Conservation (phyloP, 2,329 filamentous ascomycete species). For the Fusarium phyllophilum region DNA sequence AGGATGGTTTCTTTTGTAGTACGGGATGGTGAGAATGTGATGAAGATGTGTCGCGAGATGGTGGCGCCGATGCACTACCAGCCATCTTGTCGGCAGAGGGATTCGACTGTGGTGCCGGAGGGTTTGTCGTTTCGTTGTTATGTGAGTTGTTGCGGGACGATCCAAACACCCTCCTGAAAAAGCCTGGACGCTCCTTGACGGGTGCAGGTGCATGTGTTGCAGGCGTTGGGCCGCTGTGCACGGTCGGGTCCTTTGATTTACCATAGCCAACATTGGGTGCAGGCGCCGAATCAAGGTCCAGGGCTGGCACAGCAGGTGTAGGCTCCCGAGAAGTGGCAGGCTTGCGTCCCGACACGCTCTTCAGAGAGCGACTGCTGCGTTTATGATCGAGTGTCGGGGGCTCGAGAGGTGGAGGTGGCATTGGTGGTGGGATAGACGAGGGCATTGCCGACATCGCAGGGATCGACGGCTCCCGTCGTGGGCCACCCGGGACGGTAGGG, state of each 20-base stretch:
- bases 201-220: conserved; percentile 57
- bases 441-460: conserved; percentile 51
- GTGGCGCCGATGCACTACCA: conserved; percentile 60
- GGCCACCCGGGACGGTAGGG: conserved; percentile 83
- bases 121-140: conserved; percentile 38
- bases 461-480: conserved; percentile 60
- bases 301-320: conserved; percentile 44
- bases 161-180: conserved; percentile 92
- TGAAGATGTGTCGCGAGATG: conserved; percentile 59
- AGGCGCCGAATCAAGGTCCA: conserved; percentile 64
- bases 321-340: conserved; percentile 43
- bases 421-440: conserved; percentile 46
- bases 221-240: conserved; percentile 60
- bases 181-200: conserved; percentile 79
- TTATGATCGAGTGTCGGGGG: conserved; percentile 60
- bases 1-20: conserved; percentile 90
- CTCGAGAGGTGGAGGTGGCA: conserved; percentile 52
- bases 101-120: conserved; percentile 35
- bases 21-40: conserved; percentile 60
- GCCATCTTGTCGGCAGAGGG: conserved; percentile 54
- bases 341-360: conserved; percentile 56
- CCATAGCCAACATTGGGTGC: conserved; percentile 68
- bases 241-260: conserved; percentile 62
- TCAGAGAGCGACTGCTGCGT: conserved; percentile 67
- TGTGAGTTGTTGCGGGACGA: conserved; percentile 67